Base-by-base conservation (phyloP, 495 filamentous ascomycete genomes). In the Penicillium alfredii region DNA sequence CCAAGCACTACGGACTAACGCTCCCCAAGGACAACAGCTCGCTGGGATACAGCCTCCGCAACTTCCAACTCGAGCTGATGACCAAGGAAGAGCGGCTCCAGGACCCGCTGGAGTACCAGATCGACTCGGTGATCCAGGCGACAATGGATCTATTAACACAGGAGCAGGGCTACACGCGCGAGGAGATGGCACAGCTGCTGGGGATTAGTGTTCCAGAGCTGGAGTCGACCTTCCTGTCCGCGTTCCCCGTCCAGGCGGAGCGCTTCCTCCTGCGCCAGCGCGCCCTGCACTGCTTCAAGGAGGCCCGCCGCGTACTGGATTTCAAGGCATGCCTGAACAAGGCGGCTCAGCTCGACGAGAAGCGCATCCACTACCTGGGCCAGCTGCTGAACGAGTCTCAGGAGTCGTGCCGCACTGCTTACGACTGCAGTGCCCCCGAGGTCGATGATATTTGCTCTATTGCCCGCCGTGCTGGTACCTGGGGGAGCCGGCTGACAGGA, bases 361-460 rank as follows among this genome's bases (percentile, higher is more conserved):
- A 66, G 15, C 79, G 82, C 44, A 81, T 90, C 44, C 55, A 64
- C 11, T 69, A 76, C 26, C 75, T 97, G 0, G 92, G 92, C n/a
- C 74, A 73, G 37, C 64, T 97, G 15, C 75, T 98, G 71, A 94
- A 95, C 51, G 81, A 82, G 50, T 94, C 87, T 0, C 92, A 98
- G 52, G 71, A 74, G 11, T 90, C 84, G 6, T 97, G 92, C 58
- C 73, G 83, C 18, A 79, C 86, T 3, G 54, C 80, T 2, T 98
- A 93, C 53, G 86, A 94, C 44, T 96, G 93, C 66, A 87, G 81
- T 48, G 92, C 87, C 39, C 77, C 82, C 0, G 86, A 97, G 60
- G 75, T 97, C 20, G 93, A 98, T 55, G 72, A 84, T 35, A 73
- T 98, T 24, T 96, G 89, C 55, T 51, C 63, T 17, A 80, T 97